These are phyloP conservation scores for Ceratonia siliqua DNA, from an alignment of 306 rosid genomes.

Conservation along the genomic window DNA sequence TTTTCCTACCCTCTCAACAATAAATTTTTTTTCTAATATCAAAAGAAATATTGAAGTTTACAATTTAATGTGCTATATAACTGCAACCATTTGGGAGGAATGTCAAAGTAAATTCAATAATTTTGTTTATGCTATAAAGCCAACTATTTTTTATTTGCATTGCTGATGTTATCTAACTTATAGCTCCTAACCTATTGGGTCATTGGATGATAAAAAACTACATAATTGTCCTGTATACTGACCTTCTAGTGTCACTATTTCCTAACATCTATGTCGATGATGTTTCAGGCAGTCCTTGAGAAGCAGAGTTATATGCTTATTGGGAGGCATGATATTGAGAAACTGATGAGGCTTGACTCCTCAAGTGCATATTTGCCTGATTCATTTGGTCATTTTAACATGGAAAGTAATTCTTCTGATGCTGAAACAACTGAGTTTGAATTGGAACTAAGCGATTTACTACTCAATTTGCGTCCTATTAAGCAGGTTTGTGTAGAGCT, in stretches of 20 bases:
- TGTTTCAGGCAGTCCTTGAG: conserved; percentile 93
- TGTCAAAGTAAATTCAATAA: neutral
- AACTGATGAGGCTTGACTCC: conserved; percentile 84
- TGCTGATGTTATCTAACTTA: neutral
- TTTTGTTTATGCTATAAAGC: neutral
- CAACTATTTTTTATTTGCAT: neutral
- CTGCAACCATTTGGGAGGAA: neutral
- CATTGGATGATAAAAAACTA: neutral
- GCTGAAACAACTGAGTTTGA: conserved; percentile 84
- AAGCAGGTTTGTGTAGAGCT: conserved; percentile 71
- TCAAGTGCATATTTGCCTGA: conserved; percentile 78
- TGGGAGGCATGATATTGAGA: conserved; percentile 97
- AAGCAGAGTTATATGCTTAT: conserved; percentile 99
- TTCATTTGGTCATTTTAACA: conserved; percentile 51
- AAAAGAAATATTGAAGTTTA: neutral
- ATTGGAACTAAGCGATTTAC: conserved; percentile 66
- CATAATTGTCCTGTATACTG: conserved; percentile 9
- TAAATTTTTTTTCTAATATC: too few species aligned
- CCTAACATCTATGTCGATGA: conserved; percentile 25
- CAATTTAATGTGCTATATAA: neutral
- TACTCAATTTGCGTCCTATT: conserved; percentile 79
- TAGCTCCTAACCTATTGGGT: neutral
- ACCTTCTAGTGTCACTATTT: conserved; percentile 14
- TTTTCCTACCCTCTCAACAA: neutral
- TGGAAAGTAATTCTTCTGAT: conserved; percentile 57